A percentile compares a stretch with the other conserved stretches of the same genome.
Conservation (phyloP, 2,329 filamentous ascomycete genomes). For the Biscogniauxia mediterranea region DNA sequence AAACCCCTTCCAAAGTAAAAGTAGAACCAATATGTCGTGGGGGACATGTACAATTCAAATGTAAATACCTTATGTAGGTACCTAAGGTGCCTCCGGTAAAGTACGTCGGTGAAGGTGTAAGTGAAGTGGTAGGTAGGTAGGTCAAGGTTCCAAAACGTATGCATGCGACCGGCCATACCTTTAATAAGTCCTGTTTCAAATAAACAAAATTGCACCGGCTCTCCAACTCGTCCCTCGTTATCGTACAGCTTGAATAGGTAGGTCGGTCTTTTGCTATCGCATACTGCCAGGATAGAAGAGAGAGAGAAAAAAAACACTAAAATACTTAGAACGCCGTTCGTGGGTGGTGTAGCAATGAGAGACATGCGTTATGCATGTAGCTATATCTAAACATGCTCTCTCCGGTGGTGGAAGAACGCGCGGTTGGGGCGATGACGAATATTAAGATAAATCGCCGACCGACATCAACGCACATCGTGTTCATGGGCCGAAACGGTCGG, state of each 20-base stretch:
- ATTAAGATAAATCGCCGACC: too few relatives aligned
- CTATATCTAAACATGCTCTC: too few relatives aligned
- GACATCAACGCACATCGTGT: too few relatives aligned
- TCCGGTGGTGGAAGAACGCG: too few relatives aligned
- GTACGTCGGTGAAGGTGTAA: too few relatives aligned
- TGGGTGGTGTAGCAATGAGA: background rate
- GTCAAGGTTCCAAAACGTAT: background rate
- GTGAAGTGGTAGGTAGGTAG: too few relatives aligned
- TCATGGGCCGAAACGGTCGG: too few relatives aligned
- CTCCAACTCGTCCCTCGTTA: background rate
- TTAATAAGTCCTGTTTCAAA: background rate
- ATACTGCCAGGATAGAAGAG: background rate
- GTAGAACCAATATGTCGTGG: background rate
- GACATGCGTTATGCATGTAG: too few relatives aligned
- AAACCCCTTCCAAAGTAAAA: background rate
- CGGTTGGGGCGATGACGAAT: too few relatives aligned
- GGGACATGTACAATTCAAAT: background rate
- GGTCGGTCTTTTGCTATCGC: background rate
- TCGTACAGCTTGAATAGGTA: background rate
- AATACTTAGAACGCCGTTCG: too few relatives aligned
- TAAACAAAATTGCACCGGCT: background rate
- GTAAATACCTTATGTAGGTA: too few relatives aligned
- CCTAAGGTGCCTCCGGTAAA: too few relatives aligned
- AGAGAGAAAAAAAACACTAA: background rate
- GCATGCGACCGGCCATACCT: background rate